phyloP scores from a whole-genome alignment of 495 filamentous ascomycete species.

The Durotheca rogersii region DNA sequence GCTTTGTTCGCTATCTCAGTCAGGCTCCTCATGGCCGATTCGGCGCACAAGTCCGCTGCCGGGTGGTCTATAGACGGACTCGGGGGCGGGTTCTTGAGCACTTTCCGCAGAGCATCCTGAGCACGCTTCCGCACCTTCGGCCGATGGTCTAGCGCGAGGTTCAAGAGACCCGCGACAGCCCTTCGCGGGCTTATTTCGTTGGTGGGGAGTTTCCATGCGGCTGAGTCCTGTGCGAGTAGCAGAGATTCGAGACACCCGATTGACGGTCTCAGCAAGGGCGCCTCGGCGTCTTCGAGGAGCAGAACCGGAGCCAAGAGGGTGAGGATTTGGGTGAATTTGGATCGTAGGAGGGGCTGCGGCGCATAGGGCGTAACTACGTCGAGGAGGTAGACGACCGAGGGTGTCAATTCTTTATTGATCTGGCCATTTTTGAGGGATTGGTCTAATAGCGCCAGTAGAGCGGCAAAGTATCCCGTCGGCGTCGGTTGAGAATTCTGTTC shows the following conservation, averaged over 20 bases:
- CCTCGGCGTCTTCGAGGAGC: constrained; percentile 77
- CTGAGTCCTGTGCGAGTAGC: constrained; percentile 80
- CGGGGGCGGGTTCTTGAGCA: constrained; percentile 79
- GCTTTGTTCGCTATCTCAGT: constrained; percentile 62
- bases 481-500: constrained; percentile 80
- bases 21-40: constrained; percentile 76
- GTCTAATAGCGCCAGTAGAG: constrained; percentile 83
- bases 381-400: constrained; percentile 92
- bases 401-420: constrained; percentile 79
- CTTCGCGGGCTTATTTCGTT: constrained; percentile 84
- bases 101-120: constrained; percentile 81
- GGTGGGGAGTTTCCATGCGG: constrained; percentile 82
- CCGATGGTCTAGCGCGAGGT: constrained; percentile 78
- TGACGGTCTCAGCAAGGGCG: constrained; percentile 80
- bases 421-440: constrained; percentile 66
- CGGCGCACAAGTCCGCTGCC: constrained; percentile 91
- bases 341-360: constrained; percentile 79
- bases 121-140: constrained; percentile 95
- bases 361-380: constrained; percentile 82
- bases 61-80: constrained; percentile 91
- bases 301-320: constrained; percentile 80
- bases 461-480: constrained; percentile 92
- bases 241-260: constrained; percentile 91
- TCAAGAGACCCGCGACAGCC: constrained; percentile 82
- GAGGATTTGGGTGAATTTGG: constrained; percentile 93